Evolutionary conservation across 306 rosid species (phyloP).

Genomic region (Cucurbita moschata): DNA sequence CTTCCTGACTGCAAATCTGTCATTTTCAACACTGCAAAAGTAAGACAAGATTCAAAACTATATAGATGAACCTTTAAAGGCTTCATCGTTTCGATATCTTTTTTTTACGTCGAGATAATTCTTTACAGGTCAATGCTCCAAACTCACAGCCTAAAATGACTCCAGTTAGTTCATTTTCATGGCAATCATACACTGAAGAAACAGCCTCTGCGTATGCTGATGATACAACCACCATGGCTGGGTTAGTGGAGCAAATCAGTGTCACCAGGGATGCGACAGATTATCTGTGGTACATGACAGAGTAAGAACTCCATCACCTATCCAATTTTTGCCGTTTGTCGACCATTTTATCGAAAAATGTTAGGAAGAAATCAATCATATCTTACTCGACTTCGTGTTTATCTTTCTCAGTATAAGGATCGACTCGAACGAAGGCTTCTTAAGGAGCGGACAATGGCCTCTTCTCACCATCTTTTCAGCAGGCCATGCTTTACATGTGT

Average conservation of each 20-base stretch:
- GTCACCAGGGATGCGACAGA: constrained; percentile 68
- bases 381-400: background rate
- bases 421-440: constrained; percentile 52
- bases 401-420: constrained; percentile 47
- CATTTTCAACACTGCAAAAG: constrained; percentile 81
- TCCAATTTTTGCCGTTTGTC: background rate
- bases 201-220: constrained; percentile 38
- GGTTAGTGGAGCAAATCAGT: constrained; percentile 63
- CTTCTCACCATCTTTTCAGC: constrained; percentile 64
- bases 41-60: constrained; percentile 13
- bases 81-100: too few species aligned
- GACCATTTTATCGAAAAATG: background rate
- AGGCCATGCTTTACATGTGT: constrained; percentile 85
- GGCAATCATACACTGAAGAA: constrained; percentile 71
- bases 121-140: constrained; percentile 37
- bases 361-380: background rate
- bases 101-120: background rate
- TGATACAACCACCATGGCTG: constrained; percentile 32
- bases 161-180: constrained; percentile 36
- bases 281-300: constrained; percentile 96
- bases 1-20: constrained; percentile 87
- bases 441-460: constrained; percentile 52
- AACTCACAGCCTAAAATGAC: constrained; percentile 42
- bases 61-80: too few species aligned
- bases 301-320: constrained; percentile 41